Evolutionary conservation across 139 green algal species (phyloP).

Genomic region (Pleodorina starrii): DNA sequence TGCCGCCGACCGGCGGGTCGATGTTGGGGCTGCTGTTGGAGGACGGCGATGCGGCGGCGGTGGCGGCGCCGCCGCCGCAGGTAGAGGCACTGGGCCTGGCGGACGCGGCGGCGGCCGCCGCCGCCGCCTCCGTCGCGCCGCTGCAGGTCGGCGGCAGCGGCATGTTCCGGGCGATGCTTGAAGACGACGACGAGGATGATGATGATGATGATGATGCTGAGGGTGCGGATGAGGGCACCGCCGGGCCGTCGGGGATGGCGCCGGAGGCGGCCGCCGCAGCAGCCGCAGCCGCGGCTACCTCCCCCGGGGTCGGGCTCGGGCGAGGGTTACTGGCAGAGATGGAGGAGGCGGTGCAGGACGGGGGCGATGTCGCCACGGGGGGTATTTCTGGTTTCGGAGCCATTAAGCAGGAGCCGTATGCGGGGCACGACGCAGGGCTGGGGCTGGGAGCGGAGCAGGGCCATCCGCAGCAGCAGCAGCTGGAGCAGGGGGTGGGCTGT

Average conservation of each 20-base stretch:
- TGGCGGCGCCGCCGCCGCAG: neutral
- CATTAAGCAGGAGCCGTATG: neutral
- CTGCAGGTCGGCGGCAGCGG: neutral
- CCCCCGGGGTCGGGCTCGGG: neutral
- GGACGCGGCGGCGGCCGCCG: neutral
- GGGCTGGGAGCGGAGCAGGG: no score
- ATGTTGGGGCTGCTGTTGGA: conserved; percentile 23
- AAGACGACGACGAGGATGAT: neutral
- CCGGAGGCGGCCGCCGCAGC: neutral
- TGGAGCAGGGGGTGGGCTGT: no score
- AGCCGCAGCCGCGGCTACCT: neutral
- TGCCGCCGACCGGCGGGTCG: neutral
- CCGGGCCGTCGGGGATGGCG: no score
- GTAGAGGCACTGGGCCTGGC: neutral
- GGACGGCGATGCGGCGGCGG: neutral
- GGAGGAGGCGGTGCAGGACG: conserved; percentile 7
- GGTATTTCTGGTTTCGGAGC: no score
- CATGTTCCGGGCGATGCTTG: neutral
- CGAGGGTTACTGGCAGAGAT: neutral
- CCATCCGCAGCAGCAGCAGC: no score
- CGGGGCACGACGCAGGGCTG: no score
- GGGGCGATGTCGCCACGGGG: neutral
- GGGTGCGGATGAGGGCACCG: neutral
- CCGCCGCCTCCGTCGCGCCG: neutral
- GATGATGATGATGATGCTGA: neutral